Percentiles rank a stretch among this genome's conserved stretches.
phyloP scores from a whole-genome alignment of 148 eudicot genomes.

The Silene uniflora region DNA sequence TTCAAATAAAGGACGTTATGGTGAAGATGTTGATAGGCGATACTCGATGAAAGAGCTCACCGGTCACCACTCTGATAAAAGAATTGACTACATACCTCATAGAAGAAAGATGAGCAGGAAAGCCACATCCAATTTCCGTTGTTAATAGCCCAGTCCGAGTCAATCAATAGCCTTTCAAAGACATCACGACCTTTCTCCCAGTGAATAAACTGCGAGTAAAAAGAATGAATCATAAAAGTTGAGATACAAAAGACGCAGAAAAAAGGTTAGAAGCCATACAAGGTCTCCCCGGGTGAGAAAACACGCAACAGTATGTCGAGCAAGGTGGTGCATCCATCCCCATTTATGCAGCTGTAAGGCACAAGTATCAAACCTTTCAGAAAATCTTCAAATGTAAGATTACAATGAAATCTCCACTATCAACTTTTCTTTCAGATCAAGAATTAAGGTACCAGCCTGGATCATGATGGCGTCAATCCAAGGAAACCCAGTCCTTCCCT shows the following conservation, averaged over 20 bases:
- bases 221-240: neutral
- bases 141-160: conserved; percentile 88
- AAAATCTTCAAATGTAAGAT: neutral
- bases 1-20: no score
- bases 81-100: conserved; percentile 50
- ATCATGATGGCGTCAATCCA: conserved; percentile 98
- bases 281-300: conserved; percentile 93
- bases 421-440: neutral
- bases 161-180: conserved; percentile 86
- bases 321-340: conserved; percentile 99
- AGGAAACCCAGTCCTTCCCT: conserved; percentile 87
- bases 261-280: conserved; percentile 32
- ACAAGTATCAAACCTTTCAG: neutral
- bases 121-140: conserved; percentile 97
- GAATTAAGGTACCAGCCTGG: conserved; percentile 51
- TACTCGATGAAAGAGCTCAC: neutral
- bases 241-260: neutral
- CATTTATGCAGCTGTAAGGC: conserved; percentile 64
- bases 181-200: conserved; percentile 98
- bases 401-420: neutral
- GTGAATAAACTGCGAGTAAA: conserved; percentile 61
- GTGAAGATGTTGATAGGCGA: neutral
- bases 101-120: conserved; percentile 88
- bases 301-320: conserved; percentile 91
- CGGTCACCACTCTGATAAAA: neutral